Evolutionary conservation across 306 rosid species (phyloP).

Genomic region (cucumber (Cucumis sativus)): DNA sequence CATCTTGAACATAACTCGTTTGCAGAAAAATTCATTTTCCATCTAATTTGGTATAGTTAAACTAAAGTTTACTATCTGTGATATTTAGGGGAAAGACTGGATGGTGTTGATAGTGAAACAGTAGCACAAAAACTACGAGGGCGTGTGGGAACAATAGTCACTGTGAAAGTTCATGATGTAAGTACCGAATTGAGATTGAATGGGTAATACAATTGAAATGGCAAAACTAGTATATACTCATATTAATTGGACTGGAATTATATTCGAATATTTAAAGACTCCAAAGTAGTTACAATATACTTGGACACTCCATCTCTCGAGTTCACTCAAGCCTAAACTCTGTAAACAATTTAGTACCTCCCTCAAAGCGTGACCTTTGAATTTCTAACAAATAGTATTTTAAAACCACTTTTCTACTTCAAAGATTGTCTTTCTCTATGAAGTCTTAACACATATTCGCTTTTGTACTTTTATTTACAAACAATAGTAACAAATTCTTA

Average conservation of each 20-base stretch:
- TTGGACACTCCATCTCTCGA: neutral
- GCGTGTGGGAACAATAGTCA: constrained; percentile 73
- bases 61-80: constrained; percentile 11
- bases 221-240: neutral
- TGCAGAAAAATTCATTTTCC: neutral
- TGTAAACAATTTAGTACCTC: neutral
- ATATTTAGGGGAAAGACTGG: constrained; percentile 60
- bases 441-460: neutral
- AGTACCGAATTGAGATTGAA: constrained; percentile 5
- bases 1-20: neutral
- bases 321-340: neutral
- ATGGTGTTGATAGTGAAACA: constrained; percentile 66
- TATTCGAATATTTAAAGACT: neutral
- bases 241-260: neutral
- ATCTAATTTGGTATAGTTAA: neutral
- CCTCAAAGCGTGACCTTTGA: neutral
- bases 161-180: constrained; percentile 52
- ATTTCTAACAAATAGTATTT: neutral
- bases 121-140: constrained; percentile 89
- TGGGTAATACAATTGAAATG: neutral
- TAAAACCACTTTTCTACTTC: neutral
- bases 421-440: neutral
- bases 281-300: neutral
- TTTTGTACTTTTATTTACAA: neutral
- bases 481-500: neutral